Conservation (phyloP, 768 basidiomycete species). For the Russula foetens region DNA sequence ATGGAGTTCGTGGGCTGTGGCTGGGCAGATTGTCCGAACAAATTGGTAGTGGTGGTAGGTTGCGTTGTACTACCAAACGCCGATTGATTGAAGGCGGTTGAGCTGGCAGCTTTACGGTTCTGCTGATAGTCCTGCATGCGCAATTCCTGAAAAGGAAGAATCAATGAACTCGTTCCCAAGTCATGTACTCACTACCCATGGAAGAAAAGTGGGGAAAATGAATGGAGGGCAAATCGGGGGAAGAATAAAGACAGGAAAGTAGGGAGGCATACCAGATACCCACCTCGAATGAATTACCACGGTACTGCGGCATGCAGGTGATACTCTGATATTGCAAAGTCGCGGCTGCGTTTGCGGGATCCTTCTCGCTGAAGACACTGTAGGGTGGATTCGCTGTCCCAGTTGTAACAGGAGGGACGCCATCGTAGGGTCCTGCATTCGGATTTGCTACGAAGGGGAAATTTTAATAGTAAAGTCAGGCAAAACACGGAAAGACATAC, state of each 20-base stretch:
- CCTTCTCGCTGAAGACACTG: slow-evolving; percentile 55
- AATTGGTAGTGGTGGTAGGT: slow-evolving; percentile 19
- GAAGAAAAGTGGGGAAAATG: not conserved
- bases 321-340: slow-evolving; percentile 76
- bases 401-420: slow-evolving; percentile 50
- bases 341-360: slow-evolving; percentile 35
- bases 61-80: slow-evolving; percentile 28
- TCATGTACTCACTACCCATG: no score
- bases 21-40: slow-evolving; percentile 28
- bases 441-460: slow-evolving; percentile 23
- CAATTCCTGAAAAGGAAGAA: slow-evolving; percentile 32
- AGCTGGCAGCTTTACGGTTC: slow-evolving; percentile 35
- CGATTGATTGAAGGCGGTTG: slow-evolving; percentile 27
- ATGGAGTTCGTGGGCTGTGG: slow-evolving; percentile 25
- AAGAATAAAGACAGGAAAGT: slow-evolving; percentile 1
- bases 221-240: not conserved
- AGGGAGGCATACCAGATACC: slow-evolving; percentile 18
- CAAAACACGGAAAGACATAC: slow-evolving; percentile 22
- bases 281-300: slow-evolving; percentile 57
- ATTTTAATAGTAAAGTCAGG: slow-evolving; percentile 1
- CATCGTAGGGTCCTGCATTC: slow-evolving; percentile 27
- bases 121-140: slow-evolving; percentile 42
- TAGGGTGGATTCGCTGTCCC: slow-evolving; percentile 67
- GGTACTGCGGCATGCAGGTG: slow-evolving; percentile 70
- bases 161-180: not conserved